Conservation (phyloP, 768 basidiomycete genomes). For the Phaffia australis region DNA sequence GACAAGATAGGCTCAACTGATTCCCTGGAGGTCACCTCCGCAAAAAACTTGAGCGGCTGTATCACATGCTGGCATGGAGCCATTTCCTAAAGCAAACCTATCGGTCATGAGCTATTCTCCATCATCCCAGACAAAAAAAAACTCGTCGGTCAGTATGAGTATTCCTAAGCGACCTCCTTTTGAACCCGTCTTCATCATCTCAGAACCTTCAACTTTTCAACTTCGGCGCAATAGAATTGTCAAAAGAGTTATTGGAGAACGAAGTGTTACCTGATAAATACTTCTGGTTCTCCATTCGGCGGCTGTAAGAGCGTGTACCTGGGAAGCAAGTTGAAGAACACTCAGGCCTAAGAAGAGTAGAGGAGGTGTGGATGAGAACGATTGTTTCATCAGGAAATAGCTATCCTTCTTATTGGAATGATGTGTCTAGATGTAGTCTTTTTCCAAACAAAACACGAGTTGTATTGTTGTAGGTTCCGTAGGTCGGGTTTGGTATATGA, state of each 20-base stretch:
- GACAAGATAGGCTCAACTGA: neutral
- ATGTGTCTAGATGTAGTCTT: no score
- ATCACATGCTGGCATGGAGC: slow-evolving; percentile 5
- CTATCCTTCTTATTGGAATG: no score
- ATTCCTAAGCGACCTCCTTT: neutral
- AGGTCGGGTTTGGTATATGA: no score
- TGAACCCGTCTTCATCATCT: neutral
- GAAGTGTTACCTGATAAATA: neutral
- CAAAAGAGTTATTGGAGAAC: neutral
- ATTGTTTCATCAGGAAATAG: no score
- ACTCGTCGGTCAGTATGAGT: no score
- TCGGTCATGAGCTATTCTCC: slow-evolving; percentile 20
- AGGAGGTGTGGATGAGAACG: no score
- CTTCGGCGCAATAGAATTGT: neutral
- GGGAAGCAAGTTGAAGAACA: no score
- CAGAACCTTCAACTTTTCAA: neutral
- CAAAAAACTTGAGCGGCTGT: neutral
- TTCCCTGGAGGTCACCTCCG: slow-evolving; percentile 10
- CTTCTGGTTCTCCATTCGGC: neutral
- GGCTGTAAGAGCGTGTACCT: neutral
- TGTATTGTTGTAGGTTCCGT: no score
- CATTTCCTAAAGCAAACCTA: slow-evolving; percentile 6
- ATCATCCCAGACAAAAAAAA: no score
- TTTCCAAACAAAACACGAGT: no score
- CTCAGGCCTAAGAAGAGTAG: no score